Base-by-base conservation (phyloP, 441 rosid genomes). In the Pelargonium myrrhifolium region DNA sequence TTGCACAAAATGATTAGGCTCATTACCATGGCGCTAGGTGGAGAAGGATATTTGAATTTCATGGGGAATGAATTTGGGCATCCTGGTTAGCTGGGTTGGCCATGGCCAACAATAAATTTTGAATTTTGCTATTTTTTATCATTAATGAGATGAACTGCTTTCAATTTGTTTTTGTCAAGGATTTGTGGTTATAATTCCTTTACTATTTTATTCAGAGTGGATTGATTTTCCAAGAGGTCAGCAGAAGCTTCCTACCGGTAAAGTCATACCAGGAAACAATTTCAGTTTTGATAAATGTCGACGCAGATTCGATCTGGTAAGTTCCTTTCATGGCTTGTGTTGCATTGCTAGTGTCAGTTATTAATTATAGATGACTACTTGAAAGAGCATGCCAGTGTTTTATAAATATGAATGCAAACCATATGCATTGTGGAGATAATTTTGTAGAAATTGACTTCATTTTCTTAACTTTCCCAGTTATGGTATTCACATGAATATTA, bases 51-150 rank as follows among this genome's bases (percentile, higher is more conserved):
- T 82, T 80, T 94, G 80, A 94, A 92, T 77, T 94, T 94, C 72
- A 94, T 94, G 99, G 99, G 99, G 72, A 94, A 94, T 83, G 99
- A 94, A 82, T 94, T 94, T 78, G 99, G 99, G 68, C 99, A 94
- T 78, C 98, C 99, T 6, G 99, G 99, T 91, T 80, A 75, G 78
- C 28, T 47, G 59, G 22, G 49, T 66, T 24, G 62, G 62, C 62
- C 62, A 60, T 26, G 24, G 24, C 17, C 11, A 8, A 22, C 62
- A 58, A 58, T 9, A 58, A 42, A 43, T 43, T 26, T 62, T 47
- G 20, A 18, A 65, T 15, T 56, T 37, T 26, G 35, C 53, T 66
- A 17, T 55, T 49, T 26, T 67, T 71, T 65, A 53, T 26, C 53
- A 26, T 62, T 42, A 6, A 22, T 55, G 35, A 53, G 35, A 49